Evolutionary conservation across 345 rosid genomes (phyloP), one percentile per base, ranked within the genome.

Genomic region (Hibiscus syriacus): DNA sequence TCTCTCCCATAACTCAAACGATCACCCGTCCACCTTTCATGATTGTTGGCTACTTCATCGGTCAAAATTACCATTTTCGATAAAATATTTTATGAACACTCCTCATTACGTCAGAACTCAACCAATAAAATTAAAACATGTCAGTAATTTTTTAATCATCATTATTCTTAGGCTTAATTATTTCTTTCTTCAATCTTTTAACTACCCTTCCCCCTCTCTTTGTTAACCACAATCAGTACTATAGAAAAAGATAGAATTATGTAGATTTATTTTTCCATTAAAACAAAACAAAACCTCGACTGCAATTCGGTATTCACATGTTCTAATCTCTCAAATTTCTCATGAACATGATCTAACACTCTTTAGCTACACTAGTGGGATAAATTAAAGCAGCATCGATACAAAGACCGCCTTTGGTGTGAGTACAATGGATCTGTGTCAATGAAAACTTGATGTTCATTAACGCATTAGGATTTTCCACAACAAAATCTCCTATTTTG

Each of bases 391-490:
- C 87, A 58, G 82, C 74, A 71, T 92, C 98, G 45, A 92, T 64
- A 64, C 92, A 85, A 4, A 92, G 74, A n/a, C 98, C 98, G 10
- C 98, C 98, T 81, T 92, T 92, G 12, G 96, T 84, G 79, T 90
- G 98, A 41, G 98, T 92, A 71, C 98, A 92, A 73, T 92, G 96
- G 29, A 92, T 92, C 68, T 92, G 98, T 45, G 85, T 88, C 83
- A 85, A 76, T 0, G 92, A 90, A 78, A 90, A 90, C 53, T 82
- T 88, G 67, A 90, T 75, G 66, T 73, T 79, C 6, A 78, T 82
- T 1, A 57, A 36, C 19, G 60, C 0, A 26, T 72, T 56, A 1
- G 86, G 48, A 54, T 71, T 67, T 7, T 59, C 73, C 2, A 90
- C 93, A 19, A 82, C 80, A 58, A 92, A 92, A 79, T 92, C 93